Evolutionary conservation across 1,284 basidiomycete genomes (phyloP).

Genomic region (Melampsora medusae): DNA sequence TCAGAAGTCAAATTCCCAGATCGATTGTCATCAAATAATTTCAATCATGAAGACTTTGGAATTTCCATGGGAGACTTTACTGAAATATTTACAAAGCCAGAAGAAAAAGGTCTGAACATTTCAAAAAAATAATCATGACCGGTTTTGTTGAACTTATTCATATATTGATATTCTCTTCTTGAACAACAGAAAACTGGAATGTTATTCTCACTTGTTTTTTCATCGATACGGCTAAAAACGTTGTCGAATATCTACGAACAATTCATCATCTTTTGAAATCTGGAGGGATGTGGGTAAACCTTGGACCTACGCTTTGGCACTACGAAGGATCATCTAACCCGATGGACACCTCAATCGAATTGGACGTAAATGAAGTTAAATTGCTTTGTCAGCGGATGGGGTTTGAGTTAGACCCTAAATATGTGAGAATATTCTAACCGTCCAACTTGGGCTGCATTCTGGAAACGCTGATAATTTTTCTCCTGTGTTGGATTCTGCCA

Average conservation of each 20-base stretch:
- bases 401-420: constrained; percentile 20
- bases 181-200: constrained; percentile 74
- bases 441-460: background rate
- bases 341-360: constrained; percentile 26
- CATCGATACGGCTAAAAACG: constrained; percentile 90
- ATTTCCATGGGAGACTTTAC: constrained; percentile 90
- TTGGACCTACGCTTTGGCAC: constrained; percentile 91
- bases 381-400: constrained; percentile 16
- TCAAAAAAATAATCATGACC: constrained; percentile 36
- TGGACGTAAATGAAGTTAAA: constrained; percentile 36
- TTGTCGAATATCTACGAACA: constrained; percentile 81
- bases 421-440: background rate
- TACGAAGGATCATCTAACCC: constrained; percentile 62
- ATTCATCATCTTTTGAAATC: constrained; percentile 75
- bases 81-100: constrained; percentile 72
- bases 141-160: constrained; percentile 49
- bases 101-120: constrained; percentile 53
- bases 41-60: constrained; percentile 66
- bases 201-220: constrained; percentile 94
- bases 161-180: constrained; percentile 53
- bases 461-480: background rate
- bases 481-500: background rate
- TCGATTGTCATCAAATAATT: constrained; percentile 71
- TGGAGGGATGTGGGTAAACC: constrained; percentile 61
- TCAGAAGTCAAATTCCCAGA: constrained; percentile 74